Evolutionary conservation across 2,329 filamentous ascomycete species (phyloP).

Genomic region (Calonectria honghensis): DNA sequence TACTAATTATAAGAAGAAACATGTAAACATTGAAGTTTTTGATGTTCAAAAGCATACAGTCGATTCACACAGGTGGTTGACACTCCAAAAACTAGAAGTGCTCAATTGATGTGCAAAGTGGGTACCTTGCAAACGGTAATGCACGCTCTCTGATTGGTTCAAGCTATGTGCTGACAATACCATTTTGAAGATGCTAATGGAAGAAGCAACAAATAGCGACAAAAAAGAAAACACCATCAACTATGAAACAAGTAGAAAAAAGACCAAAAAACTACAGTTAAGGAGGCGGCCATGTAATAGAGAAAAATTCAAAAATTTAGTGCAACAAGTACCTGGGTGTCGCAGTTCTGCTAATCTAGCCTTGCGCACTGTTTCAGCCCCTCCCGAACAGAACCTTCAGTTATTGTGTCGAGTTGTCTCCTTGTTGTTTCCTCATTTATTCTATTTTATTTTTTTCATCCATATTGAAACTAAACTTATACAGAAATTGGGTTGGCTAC

Average conservation of each 20-base stretch:
- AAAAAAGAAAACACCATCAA: neutral
- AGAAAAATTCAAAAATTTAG: neutral
- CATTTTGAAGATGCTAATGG: neutral
- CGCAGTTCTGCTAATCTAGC: neutral
- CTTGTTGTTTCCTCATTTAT: neutral
- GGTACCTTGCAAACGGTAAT: neutral
- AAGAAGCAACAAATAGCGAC: neutral
- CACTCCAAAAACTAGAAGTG: neutral
- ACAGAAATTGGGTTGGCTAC: neutral
- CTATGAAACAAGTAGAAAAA: neutral
- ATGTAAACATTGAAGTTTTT: neutral
- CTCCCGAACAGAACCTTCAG: neutral
- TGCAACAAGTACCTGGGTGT: neutral
- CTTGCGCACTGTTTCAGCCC: neutral
- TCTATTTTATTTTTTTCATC: neutral
- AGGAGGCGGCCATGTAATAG: neutral
- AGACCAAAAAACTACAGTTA: neutral
- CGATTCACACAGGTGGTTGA: neutral
- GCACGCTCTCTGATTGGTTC: neutral
- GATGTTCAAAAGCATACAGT: neutral
- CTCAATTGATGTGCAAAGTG: neutral
- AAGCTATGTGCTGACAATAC: neutral
- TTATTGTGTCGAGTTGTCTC: neutral
- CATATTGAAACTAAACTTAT: neutral
- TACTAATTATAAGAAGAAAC: too few species aligned